Base-by-base conservation (phyloP, 345 rosid genomes). In the Balakata baccata region DNA sequence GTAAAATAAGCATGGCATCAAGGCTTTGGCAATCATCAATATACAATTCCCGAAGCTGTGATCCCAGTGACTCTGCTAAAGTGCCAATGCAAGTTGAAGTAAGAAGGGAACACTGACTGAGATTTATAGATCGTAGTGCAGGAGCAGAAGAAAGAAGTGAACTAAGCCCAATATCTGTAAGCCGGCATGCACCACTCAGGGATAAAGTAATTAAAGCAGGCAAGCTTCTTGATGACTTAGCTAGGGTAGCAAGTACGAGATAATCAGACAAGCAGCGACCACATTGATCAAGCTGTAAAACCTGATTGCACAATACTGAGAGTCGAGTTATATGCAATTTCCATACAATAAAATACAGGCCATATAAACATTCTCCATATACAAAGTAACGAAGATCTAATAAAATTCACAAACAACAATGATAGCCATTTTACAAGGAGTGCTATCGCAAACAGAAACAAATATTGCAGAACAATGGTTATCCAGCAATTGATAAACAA, bases 211-310 rank as follows among this genome's bases (percentile, higher is more conserved):
- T 82, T 51, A 94, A 81, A 60, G 74, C 59, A 38, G 88, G 89
- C 82, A 92, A 84, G 84, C 86, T 78, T 54, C 84, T 79, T 47
- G 84, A 66, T 66, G 91, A 85, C 74, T 74, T 79, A 54, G 87
- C 90, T 77, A 90, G 77, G 81, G 93, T 85, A 64, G 79, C 72
- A 53, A 20, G 78, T 72, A 94, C 34, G 41, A 67, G 29, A 70
- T 85, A 85, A 84, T 94, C 98, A 53, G 95, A 70, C 88, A 94
- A 51, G 79, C 97, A 90, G 66, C 89, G 90, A 14, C 98, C 98
- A 83, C 95, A 87, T 63, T 80, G 85, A 75, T 89, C 93, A 45
- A 94, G 93, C 79, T 94, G 98, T 71, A 94, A 85, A 77, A 94
- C 91, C 98, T 91, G 87, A 74, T 68, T 68, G 73, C 79, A 75